These are phyloP conservation scores for Exophiala calicioides DNA, from an alignment of 2,329 filamentous ascomycete genomes.

Conservation along the genomic window DNA sequence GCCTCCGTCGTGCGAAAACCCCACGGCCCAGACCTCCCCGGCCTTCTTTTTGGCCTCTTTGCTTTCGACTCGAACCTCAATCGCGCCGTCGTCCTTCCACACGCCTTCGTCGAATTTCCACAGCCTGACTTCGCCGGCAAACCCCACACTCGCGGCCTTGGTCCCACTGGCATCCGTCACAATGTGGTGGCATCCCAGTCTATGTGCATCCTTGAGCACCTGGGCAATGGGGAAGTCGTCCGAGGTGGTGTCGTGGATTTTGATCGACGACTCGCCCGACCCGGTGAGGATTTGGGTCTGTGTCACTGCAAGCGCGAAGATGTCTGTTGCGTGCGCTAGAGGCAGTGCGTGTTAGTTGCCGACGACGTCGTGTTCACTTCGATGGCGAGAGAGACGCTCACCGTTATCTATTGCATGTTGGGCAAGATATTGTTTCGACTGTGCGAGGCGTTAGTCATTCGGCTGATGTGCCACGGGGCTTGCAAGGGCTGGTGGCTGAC, in stretches of 20 bases:
- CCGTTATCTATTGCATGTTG: conserved; percentile 87
- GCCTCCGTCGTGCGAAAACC: conserved; percentile 78
- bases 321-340: conserved; percentile 81
- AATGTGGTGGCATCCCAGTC: conserved; percentile 88
- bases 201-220: conserved; percentile 76
- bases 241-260: conserved; percentile 76
- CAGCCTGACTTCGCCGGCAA: conserved; percentile 82
- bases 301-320: conserved; percentile 80
- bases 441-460: conserved; percentile 15
- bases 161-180: conserved; percentile 69
- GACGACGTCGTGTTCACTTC: conserved; percentile 30
- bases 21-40: conserved; percentile 82
- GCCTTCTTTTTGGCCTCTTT: conserved; percentile 50
- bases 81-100: conserved; percentile 55
- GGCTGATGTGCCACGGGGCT: conserved; percentile 25
- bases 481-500: conserved; percentile 3
- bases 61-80: no score
- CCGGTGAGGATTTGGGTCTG: conserved; percentile 73
- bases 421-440: conserved; percentile 99
- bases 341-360: conserved; percentile 25
- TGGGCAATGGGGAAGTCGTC: conserved; percentile 75
- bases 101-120: conserved; percentile 66
- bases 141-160: conserved; percentile 79
- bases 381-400: conserved; percentile 46
- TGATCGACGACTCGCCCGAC: conserved; percentile 79